These are phyloP conservation scores for Monosporascus sp. DNA, from an alignment of 2,329 filamentous ascomycete genomes.

Conservation along the genomic window DNA sequence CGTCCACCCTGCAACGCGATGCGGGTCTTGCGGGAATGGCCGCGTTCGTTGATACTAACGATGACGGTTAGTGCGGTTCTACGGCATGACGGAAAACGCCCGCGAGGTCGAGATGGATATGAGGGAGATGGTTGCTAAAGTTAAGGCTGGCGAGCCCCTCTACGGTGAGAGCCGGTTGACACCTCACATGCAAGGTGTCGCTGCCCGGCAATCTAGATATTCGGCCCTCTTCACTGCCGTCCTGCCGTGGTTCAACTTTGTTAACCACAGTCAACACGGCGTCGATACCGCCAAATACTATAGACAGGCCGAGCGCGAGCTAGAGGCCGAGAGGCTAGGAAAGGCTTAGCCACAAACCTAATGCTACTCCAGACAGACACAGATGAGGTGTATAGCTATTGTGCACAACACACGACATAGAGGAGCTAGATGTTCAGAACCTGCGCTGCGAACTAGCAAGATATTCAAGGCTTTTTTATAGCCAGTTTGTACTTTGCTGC, in stretches of 20 bases:
- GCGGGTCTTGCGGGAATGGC: background rate
- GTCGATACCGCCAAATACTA: conserved; percentile 99
- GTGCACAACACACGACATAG: conserved; percentile 5
- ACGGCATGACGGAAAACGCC: conserved; percentile 87
- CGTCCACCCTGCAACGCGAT: conserved; percentile 30
- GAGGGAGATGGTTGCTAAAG: conserved; percentile 94
- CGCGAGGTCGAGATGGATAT: conserved; percentile 95
- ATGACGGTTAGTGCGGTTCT: conserved; percentile 73
- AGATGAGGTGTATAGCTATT: background rate
- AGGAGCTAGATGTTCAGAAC: no score
- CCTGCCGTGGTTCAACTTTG: conserved; percentile 96
- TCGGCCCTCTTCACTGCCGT: conserved; percentile 77
- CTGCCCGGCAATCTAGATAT: conserved; percentile 88
- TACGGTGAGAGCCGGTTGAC: conserved; percentile 77
- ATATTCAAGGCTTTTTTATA: no score
- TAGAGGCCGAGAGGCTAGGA: conserved; percentile 66
- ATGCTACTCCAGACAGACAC: background rate
- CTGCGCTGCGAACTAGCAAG: no score
- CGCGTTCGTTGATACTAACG: conserved; percentile 1
- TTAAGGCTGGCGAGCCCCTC: conserved; percentile 84
- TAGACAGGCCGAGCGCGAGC: conserved; percentile 85
- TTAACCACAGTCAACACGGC: conserved; percentile 92
- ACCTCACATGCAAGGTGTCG: conserved; percentile 90
- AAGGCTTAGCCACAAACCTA: conserved; percentile 9
- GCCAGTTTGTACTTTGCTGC: background rate